Base-by-base conservation (phyloP, 768 basidiomycete genomes). In the Podaxis mareebaensis region DNA sequence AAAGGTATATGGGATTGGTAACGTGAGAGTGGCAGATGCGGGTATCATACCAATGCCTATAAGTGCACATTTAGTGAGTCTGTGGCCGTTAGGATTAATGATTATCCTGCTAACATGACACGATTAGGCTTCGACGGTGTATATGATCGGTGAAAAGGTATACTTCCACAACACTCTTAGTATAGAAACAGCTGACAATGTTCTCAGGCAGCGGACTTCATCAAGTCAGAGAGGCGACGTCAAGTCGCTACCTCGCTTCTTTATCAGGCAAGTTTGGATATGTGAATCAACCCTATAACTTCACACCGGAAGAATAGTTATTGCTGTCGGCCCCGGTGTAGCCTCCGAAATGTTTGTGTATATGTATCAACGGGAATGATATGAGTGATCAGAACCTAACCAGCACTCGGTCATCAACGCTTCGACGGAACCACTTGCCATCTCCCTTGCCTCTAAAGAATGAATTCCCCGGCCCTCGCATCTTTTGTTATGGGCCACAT, bases 1-100 rank as follows among this genome's bases (percentile, higher is more conserved):
- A 57, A 72, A 61, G 60, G 72, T 79, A 2, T 77, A 79, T 67
- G 78, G 77, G 5, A 71, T 71, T 4, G 61, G 59, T 13, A 78
- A 78, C 53, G 71, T 78, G 4, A 69, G 77, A 7, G 75, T 78
- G 46, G 75, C 55, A 70, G 76, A 77, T 63, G 75, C 76, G 0
- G 73, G 73, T 0, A 72, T 77, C 13, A 74, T 77, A 53, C 74
- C 76, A 1, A 69, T 75, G 60, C 74, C 76, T 2, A 66, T 76
- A 28, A 74, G 75, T 58, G 69, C 74, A 1, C 74, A 75, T 65
- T 55, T 72, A 48, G 75, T 75, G 49, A 63, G 71, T 66, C 22
- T 7, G 39, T 7, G 39, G 30, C 49, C 10, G 49, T 55, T 42
- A 4, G 20, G 38, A 38, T 22, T 55, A 17, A 33, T 63, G 24